Base-by-base conservation (phyloP, 2,329 filamentous ascomycete species). In the Aureobasidium sp. region DNA sequence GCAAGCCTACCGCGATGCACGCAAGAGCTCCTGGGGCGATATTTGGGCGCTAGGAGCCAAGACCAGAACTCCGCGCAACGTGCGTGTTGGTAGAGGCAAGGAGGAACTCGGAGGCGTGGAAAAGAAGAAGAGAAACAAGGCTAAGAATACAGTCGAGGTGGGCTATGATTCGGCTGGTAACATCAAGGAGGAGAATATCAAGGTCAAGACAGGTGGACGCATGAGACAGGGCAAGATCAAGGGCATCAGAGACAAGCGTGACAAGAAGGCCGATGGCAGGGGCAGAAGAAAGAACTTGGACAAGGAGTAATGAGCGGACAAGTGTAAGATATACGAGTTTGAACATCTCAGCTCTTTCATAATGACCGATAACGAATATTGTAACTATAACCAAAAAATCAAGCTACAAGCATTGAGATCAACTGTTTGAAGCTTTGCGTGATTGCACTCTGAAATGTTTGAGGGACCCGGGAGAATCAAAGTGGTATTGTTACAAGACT, bases 11-110 rank as follows among this genome's bases (percentile, higher is more conserved):
- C 90, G 89, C 68, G 94, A 97, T 71, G 94, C 94, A 39, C 86
- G 94, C 64, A 99, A 99, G 76, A 83, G 88, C 0, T 78, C 78
- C 59, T 97, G 93, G 94, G 94, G 94, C 42, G 94, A 97, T 72
- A 79, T 97, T 10, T 99, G 94, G 94, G 91, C 93, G 0, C 79
- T 97, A 0, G 94, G 94, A 0, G 93, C 92, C 27, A 97, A 97
- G 80, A 95, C 91, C 0, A 82, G 91, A 13, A 82, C 88, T 4
- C 70, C 75, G 2, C 79, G 89, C 50, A 79, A 77, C 15, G 76
- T 89, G 47, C 83, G 86, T 8, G 74, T 88, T 3, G 89, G 89
- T n/a, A 60, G 61, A 36, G 61, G 63, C 29, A 52, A 60, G 25
- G 63, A 65, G 27, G 65, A 64, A n/a, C 48, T 63, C 36, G 62